Evolutionary conservation across 148 eudicot genomes (phyloP).

Genomic region (Limonium bicolor): DNA sequence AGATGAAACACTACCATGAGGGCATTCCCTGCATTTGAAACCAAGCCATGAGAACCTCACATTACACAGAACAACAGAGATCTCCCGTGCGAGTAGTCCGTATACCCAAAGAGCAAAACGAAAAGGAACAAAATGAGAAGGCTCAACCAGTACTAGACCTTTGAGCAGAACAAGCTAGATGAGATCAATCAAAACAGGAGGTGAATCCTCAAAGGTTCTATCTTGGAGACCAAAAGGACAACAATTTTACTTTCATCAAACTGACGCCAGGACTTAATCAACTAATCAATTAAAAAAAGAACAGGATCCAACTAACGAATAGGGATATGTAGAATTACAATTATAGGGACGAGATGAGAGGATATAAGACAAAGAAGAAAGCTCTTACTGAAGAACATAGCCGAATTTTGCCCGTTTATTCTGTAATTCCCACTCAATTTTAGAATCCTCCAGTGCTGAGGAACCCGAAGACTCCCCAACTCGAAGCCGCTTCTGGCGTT

Average conservation of each 20-base stretch:
- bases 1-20: slow-evolving; percentile 17
- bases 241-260: not conserved
- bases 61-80: not conserved
- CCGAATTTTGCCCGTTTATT: slow-evolving; percentile 63
- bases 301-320: not conserved
- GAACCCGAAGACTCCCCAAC: slow-evolving; percentile 23
- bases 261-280: not conserved
- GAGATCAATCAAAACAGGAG: not conserved
- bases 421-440: slow-evolving; percentile 27
- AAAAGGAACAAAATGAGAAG: no score
- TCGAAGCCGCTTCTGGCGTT: slow-evolving; percentile 15
- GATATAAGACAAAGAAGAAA: not conserved
- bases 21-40: slow-evolving; percentile 13
- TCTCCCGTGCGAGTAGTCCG: not conserved
- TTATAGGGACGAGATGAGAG: not conserved
- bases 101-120: no score
- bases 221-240: not conserved
- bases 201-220: not conserved
- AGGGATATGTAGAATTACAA: no score
- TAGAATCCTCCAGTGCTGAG: slow-evolving; percentile 9
- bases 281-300: not conserved
- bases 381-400: slow-evolving; percentile 12
- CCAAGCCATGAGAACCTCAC: not conserved
- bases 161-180: no score
- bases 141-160: no score